A percentile compares a stretch with the other conserved stretches of the same genome.
phyloP scores from a whole-genome alignment of 1,284 basidiomycete species.

The Cryptococcus sp. region DNA sequence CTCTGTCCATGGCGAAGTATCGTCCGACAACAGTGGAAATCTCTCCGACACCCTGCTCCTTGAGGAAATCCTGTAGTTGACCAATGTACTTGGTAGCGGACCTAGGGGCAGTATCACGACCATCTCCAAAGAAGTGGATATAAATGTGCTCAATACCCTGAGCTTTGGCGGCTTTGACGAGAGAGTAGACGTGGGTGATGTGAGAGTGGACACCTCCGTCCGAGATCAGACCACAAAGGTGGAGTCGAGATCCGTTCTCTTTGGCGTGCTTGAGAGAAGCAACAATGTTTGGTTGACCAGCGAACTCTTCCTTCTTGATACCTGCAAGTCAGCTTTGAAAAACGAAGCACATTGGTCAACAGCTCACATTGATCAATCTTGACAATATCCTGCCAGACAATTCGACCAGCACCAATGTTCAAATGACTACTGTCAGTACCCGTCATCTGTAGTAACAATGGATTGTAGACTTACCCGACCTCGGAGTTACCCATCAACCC shows the following conservation, averaged over 20 bases:
- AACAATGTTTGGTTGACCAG: constrained; percentile 69
- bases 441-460: not conserved
- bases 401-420: constrained; percentile 85
- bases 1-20: constrained; percentile 94
- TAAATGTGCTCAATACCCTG: constrained; percentile 74
- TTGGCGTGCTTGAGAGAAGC: constrained; percentile 71
- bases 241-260: constrained; percentile 70
- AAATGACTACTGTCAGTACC: constrained; percentile 59
- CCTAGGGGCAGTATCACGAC: constrained; percentile 77
- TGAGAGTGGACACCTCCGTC: constrained; percentile 95
- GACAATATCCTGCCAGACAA: constrained; percentile 94
- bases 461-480: constrained; percentile 78
- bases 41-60: constrained; percentile 59
- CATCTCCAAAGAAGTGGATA: constrained; percentile 83
- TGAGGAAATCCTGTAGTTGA: constrained; percentile 70
- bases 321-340: constrained; percentile 38
- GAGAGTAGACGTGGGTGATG: constrained; percentile 76
- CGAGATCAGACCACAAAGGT: constrained; percentile 79
- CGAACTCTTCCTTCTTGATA: constrained; percentile 81
- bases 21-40: constrained; percentile 76
- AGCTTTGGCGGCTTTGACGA: constrained; percentile 82
- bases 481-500: constrained; percentile 95
- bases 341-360: not conserved
- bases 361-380: constrained; percentile 67
- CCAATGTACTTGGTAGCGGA: constrained; percentile 69